Conservation (phyloP, 2,329 filamentous ascomycete genomes). For the Lasiodiplodia hormozganensis region DNA sequence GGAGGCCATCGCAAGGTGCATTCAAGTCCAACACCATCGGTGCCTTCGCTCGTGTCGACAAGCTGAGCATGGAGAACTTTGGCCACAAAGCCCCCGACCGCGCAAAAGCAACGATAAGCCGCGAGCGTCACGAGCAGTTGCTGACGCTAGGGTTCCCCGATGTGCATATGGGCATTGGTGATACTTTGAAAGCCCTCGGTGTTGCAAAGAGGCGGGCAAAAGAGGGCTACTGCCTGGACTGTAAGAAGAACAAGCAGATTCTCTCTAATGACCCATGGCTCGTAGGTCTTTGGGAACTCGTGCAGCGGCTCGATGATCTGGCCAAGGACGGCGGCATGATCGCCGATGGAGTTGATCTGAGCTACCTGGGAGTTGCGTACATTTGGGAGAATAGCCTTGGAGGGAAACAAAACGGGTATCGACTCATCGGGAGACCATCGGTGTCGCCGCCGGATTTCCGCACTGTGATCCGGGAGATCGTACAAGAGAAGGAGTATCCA, state of each 20-base stretch:
- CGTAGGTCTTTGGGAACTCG: constrained; percentile 79
- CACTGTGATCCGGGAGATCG: constrained; percentile 66
- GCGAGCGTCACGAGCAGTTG: constrained; percentile 46
- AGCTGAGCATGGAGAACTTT: constrained; percentile 42
- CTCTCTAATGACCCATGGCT: constrained; percentile 76
- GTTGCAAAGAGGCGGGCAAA: constrained; percentile 61
- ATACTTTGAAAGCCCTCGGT: constrained; percentile 44
- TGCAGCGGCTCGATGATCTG: constrained; percentile 69
- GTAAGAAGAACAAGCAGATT: constrained; percentile 69
- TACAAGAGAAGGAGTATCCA: constrained; percentile 67
- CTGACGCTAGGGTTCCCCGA: constrained; percentile 46
- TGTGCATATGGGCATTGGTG: constrained; percentile 41
- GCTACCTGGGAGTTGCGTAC: constrained; percentile 75
- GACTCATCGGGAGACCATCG: constrained; percentile 35
- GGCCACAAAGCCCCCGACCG: constrained; percentile 39
- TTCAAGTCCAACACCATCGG: constrained; percentile 16
- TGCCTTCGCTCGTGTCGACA: constrained; percentile 37
- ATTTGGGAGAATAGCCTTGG: constrained; percentile 77
- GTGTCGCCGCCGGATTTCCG: constrained; percentile 63
- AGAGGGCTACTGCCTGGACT: constrained; percentile 65
- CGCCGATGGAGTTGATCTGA: constrained; percentile 71
- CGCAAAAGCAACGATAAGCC: constrained; percentile 40
- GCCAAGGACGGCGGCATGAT: constrained; percentile 75
- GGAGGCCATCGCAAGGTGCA: not conserved
- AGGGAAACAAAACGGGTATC: constrained; percentile 46